Base-by-base conservation (phyloP, 108 stramenopile genomes). In the Cyclotella distinguenda region DNA sequence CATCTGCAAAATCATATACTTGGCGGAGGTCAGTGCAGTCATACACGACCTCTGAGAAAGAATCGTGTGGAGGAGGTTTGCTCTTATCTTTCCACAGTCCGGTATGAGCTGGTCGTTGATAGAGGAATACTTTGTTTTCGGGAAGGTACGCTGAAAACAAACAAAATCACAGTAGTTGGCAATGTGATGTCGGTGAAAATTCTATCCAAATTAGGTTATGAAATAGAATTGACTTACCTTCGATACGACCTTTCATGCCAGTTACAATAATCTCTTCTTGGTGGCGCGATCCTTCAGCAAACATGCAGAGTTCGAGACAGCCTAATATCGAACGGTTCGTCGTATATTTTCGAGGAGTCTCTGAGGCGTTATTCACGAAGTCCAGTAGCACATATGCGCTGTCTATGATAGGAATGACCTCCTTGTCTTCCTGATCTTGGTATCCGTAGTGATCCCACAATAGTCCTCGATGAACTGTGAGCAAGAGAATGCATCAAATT, bases 231-330 rank as follows among this genome's bases (percentile, higher is more conserved):
- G 42, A 38, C 64, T 0, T 26, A 64, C 64, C 64, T 64, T 92
- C 91, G 47, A 92, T 19, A 19, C 91, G 81, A 46, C 91, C 88
- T 64, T 84, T 86, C 55, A 82, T 86, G 34, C 91, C 91, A 9
- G 91, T 92, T 0, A 92, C 91, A 72, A 92, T 86, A 25, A 92
- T 88, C 54, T 92, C 91, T 78, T 92, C 91, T 49, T 89, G 91
- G 38, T 92, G 91, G 45, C 91, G 84, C 44, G 81, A 83, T 0
- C 91, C 91, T 57, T 92, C 91, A 0, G 86, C 82, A 68, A 82
- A 92, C 91, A 92, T 92, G 64, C 87, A 89, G 0, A 92, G 71
- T 50, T 92, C 91, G 10, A 92, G 61, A 53, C 91, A 89, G 12
- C 91, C 91, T 30, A 92, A 72, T 23, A 70, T 70, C 7, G 45